Conservation (phyloP, 2,329 filamentous ascomycete species). For the Ambrosiella xylebori region DNA sequence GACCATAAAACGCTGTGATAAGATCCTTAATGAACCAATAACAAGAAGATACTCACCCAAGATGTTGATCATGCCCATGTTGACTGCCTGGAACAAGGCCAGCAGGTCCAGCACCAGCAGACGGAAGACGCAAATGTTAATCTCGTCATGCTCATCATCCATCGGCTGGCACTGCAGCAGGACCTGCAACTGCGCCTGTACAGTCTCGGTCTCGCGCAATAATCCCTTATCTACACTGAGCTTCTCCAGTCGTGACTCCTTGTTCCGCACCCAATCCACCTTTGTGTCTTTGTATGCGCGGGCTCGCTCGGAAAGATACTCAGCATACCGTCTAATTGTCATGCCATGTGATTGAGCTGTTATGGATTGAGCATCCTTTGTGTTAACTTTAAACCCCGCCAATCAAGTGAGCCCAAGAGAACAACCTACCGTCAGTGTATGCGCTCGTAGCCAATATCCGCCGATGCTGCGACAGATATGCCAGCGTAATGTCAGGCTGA, state of each 20-base stretch:
- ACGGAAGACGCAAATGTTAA: conserved; percentile 84
- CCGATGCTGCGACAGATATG: conserved; percentile 67
- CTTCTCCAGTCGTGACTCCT: conserved; percentile 68
- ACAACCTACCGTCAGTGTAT: conserved; percentile 72
- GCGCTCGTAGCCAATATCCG: conserved; percentile 73
- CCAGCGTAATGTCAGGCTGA: conserved; percentile 70
- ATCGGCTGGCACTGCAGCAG: conserved; percentile 79
- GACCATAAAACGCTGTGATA: no score
- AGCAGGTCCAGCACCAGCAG: conserved; percentile 80
- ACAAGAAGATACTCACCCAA: conserved; percentile 44
- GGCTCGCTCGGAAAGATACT: conserved; percentile 70
- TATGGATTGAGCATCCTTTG: background rate
- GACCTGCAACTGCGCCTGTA: conserved; percentile 74
- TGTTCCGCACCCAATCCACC: conserved; percentile 74
- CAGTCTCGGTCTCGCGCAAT: conserved; percentile 73
- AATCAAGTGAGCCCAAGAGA: background rate
- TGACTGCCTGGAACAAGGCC: conserved; percentile 82
- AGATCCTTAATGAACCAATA: no score
- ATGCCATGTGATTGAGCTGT: conserved; percentile 83
- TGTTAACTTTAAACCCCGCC: background rate
- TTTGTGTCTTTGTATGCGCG: conserved; percentile 70
- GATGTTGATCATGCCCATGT: conserved; percentile 94
- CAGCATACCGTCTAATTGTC: conserved; percentile 83
- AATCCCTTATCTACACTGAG: conserved; percentile 82
- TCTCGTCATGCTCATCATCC: conserved; percentile 85